These are phyloP conservation scores for Senecio squalidus DNA, from an alignment of 140 eudicot genomes.

Conservation along the genomic window DNA sequence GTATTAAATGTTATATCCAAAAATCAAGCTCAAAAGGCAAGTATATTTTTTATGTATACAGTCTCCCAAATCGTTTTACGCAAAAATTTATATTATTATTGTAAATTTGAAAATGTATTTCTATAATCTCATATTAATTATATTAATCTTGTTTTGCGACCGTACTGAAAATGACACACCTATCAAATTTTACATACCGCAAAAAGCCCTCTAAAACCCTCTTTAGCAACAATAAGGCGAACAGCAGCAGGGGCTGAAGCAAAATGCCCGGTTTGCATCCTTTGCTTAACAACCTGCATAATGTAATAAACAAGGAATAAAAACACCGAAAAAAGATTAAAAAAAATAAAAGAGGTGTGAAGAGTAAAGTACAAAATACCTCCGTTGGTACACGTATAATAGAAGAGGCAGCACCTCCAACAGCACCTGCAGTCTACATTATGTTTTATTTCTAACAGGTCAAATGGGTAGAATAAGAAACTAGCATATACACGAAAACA, in stretches of 20 bases:
- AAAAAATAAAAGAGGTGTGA: not conserved
- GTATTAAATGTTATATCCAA: too few relatives aligned
- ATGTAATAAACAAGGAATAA: conserved; percentile 1
- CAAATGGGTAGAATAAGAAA: not conserved
- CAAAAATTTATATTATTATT: not conserved
- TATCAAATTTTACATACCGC: conserved; percentile 44
- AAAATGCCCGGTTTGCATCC: conserved; percentile 89
- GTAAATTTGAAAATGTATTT: too few relatives aligned
- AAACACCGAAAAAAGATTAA: not conserved
- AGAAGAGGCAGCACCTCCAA: conserved; percentile 94
- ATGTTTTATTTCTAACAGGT: conserved; percentile 9
- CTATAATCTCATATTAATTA: too few relatives aligned
- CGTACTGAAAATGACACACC: not conserved
- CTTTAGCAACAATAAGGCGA: conserved; percentile 73
- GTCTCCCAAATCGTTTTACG: not conserved
- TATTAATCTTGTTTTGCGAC: not conserved
- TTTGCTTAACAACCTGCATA: conserved; percentile 80
- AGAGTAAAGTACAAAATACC: conserved; percentile 30
- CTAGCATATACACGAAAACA: too few relatives aligned
- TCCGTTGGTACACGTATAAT: conserved; percentile 82
- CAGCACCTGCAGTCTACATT: conserved; percentile 84
- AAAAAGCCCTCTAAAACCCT: conserved; percentile 81
- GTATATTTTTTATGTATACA: not conserved
- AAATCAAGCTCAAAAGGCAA: conserved; percentile 13
- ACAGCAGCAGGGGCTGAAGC: conserved; percentile 83